phyloP scores from a whole-genome alignment of 228 moss, liverwort and hornwort species.

The Sphagnum magellanicum region DNA sequence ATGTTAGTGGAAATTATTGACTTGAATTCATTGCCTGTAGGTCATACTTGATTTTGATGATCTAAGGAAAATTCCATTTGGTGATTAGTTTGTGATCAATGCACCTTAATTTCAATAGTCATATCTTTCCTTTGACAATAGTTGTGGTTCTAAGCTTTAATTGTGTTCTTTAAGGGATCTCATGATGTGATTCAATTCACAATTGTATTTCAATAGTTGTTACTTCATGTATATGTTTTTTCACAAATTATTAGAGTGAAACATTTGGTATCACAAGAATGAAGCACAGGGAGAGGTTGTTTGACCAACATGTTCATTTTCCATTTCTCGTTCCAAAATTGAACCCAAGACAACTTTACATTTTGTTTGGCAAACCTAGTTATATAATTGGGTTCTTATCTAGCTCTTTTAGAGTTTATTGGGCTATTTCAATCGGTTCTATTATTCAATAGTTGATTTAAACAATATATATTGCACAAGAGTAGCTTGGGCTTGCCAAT shows the following conservation, averaged over 20 bases:
- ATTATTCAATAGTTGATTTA: background rate
- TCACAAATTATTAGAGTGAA: background rate
- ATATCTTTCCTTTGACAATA: background rate
- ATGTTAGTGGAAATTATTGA: background rate
- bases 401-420: background rate
- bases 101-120: background rate
- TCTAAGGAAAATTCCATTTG: background rate
- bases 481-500: no score
- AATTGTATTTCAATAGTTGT: background rate
- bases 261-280: background rate
- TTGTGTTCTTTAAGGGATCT: rapidly evolving
- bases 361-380: conserved; percentile 36
- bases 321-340: conserved; percentile 36
- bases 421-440: background rate
- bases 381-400: background rate
- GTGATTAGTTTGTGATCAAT: background rate
- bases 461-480: background rate
- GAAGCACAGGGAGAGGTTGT: conserved; percentile 22
- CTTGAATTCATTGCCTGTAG: background rate
- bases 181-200: background rate
- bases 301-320: conserved; percentile 38
- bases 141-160: background rate
- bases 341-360: conserved; percentile 33
- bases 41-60: background rate
- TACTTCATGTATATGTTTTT: background rate